phyloP scores from a whole-genome alignment of 108 stramenopile species.

The Seminavis robusta region DNA sequence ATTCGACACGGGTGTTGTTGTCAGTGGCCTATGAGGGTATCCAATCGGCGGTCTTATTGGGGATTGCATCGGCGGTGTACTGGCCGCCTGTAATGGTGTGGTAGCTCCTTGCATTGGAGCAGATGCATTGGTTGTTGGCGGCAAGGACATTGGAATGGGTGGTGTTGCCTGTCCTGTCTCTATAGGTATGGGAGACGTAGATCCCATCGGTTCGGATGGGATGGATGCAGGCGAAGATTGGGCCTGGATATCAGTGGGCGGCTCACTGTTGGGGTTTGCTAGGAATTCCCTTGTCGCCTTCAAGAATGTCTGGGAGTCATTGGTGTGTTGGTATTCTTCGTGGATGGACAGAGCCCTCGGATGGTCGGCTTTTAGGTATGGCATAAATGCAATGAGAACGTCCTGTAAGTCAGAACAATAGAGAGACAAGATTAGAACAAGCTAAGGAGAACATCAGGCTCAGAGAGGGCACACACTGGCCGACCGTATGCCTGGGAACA shows the following conservation, averaged over 20 bases:
- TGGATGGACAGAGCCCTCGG: conserved; percentile 57
- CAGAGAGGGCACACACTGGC: background rate
- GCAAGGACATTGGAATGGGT: background rate
- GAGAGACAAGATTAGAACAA: background rate
- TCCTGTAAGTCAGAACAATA: conserved; percentile 25
- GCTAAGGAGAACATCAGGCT: background rate
- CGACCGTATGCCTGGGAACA: background rate
- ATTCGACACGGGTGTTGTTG: too few species aligned
- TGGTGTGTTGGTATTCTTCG: conserved; percentile 46
- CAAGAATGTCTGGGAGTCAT: conserved; percentile 56
- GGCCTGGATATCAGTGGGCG: background rate
- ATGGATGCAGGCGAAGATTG: background rate
- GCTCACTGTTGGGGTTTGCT: background rate
- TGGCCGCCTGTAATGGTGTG: too few species aligned
- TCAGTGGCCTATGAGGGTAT: too few species aligned
- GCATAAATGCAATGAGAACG: conserved; percentile 66
- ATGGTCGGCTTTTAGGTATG: conserved; percentile 59
- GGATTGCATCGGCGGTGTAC: too few species aligned
- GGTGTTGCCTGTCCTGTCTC: background rate
- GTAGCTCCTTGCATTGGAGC: background rate
- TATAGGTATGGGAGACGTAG: background rate
- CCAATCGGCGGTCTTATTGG: too few species aligned
- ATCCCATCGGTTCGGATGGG: background rate
- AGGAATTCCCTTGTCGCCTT: conserved; percentile 56
- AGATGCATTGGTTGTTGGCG: background rate